phyloP scores from a whole-genome alignment of 306 rosid species.

The Elaeagnus macrophylla region DNA sequence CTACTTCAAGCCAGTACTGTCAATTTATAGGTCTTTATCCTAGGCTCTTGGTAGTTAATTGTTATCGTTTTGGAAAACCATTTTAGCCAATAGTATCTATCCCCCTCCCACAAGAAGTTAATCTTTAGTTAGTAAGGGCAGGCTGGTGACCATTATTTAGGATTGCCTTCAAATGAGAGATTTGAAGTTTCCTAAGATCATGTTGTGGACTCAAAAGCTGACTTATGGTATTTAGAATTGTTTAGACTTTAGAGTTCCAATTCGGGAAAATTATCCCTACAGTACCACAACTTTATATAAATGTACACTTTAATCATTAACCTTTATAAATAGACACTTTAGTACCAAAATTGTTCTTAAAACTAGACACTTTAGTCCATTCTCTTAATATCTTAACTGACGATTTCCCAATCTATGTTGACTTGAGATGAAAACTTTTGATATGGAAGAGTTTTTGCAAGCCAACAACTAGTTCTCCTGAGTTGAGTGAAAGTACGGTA shows the following conservation, averaged over 20 bases:
- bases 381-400: neutral
- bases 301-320: no score
- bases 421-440: neutral
- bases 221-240: neutral
- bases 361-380: no score
- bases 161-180: neutral
- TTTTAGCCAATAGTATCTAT: no score
- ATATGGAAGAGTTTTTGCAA: no score
- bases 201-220: neutral
- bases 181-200: neutral
- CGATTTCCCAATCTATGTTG: neutral
- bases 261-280: no score
- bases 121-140: neutral
- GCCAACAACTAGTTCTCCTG: no score
- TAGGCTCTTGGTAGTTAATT: neutral
- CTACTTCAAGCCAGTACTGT: conserved; percentile 12
- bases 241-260: neutral
- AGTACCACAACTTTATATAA: no score
- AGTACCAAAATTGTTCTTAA: no score
- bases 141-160: neutral
- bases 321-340: no score
- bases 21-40: neutral
- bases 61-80: neutral
- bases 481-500: no score
- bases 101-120: neutral